These are phyloP conservation scores for Omphalotus guepiniiformis DNA, from an alignment of 768 basidiomycete genomes.

Conservation along the genomic window DNA sequence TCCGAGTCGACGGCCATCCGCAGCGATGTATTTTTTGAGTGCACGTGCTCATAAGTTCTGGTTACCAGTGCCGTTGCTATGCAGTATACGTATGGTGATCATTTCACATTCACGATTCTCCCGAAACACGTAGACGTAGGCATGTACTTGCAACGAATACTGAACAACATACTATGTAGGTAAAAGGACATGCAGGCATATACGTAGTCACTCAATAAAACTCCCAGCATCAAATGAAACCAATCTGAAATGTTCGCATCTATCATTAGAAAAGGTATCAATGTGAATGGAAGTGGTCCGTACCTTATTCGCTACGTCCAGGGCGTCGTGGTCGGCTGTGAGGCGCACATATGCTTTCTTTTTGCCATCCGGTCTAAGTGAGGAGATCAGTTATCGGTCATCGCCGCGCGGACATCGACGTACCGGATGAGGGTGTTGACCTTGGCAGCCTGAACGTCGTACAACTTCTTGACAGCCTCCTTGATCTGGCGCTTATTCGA, in stretches of 20 bases:
- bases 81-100: too few species aligned
- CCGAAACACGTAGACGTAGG: too few species aligned
- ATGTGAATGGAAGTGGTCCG: constrained; percentile 11
- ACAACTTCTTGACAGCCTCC: constrained; percentile 99
- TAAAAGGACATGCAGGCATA: too few species aligned
- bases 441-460: constrained; percentile 94
- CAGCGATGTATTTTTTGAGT: too few species aligned
- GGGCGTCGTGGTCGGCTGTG: constrained; percentile 91
- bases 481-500: constrained; percentile 99
- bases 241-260: constrained; percentile 53
- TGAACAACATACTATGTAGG: too few species aligned
- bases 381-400: neutral
- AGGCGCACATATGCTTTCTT: constrained; percentile 99
- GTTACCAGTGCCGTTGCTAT: too few species aligned
- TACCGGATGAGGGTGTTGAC: constrained; percentile 98
- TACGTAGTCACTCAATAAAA: too few species aligned
- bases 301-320: constrained; percentile 98
- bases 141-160: too few species aligned
- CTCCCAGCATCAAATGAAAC: constrained; percentile 80
- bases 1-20: too few species aligned
- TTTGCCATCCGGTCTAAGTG: constrained; percentile 85
- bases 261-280: neutral
- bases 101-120: too few species aligned
- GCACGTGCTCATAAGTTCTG: too few species aligned
- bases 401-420: constrained; percentile 19